Evolutionary conservation across 495 filamentous ascomycete species (phyloP).

Genomic region (Penicillium taxi): DNA sequence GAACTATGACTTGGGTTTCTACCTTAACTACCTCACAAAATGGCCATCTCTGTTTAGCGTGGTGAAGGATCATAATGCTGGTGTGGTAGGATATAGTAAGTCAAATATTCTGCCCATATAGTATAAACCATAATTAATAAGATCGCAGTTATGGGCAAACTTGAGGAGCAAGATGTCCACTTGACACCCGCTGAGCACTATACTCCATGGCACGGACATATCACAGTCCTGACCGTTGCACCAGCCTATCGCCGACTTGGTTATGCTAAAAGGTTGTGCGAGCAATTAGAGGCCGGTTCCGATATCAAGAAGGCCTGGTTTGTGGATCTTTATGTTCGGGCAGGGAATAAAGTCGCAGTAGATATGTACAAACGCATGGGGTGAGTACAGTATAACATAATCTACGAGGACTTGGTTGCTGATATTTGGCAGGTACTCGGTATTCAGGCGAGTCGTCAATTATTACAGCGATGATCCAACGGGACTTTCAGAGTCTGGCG

Average conservation of each 20-base stretch:
- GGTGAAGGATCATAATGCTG: constrained; percentile 69
- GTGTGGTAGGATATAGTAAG: constrained; percentile 89
- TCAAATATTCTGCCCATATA: constrained; percentile 2
- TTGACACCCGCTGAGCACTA: constrained; percentile 70
- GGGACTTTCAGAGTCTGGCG: constrained; percentile 46
- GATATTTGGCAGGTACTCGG: constrained; percentile 48
- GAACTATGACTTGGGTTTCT: constrained; percentile 92
- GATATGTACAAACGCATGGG: constrained; percentile 86
- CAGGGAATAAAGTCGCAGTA: constrained; percentile 79
- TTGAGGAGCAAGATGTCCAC: constrained; percentile 74
- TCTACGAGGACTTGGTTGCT: neutral
- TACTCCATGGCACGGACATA: constrained; percentile 95
- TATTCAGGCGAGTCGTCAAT: constrained; percentile 78
- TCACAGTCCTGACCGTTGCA: constrained; percentile 89
- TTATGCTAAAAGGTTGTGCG: constrained; percentile 70
- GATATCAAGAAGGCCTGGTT: constrained; percentile 85
- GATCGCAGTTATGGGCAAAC: constrained; percentile 80
- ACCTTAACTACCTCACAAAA: constrained; percentile 85
- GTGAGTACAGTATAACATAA: constrained; percentile 32
- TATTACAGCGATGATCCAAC: constrained; percentile 84
- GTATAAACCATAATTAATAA: neutral
- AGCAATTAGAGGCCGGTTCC: constrained; percentile 68
- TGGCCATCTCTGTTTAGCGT: constrained; percentile 92
- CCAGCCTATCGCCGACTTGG: constrained; percentile 78
- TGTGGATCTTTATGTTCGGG: constrained; percentile 87